Conservation (phyloP, 768 basidiomycete species). For the Leccinum uliginosum region DNA sequence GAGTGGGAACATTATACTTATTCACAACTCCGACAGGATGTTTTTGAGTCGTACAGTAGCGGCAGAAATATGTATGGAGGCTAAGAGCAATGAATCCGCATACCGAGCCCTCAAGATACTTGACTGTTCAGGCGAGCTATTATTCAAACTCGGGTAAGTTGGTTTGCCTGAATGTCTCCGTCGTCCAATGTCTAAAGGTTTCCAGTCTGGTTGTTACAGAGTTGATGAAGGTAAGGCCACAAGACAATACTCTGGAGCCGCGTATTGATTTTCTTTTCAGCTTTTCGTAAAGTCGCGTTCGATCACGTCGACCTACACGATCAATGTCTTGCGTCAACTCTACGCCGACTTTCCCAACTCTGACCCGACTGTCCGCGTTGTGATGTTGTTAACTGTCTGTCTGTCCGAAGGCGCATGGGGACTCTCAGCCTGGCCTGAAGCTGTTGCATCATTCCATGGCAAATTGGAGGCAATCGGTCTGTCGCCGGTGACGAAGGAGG, state of each 20-base stretch:
- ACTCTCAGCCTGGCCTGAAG: slow-evolving; percentile 27
- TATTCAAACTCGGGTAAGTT: slow-evolving; percentile 66
- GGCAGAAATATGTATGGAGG: slow-evolving; percentile 79
- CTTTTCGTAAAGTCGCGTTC: slow-evolving; percentile 68
- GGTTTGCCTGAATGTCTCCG: background rate
- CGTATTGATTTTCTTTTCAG: slow-evolving; percentile 33
- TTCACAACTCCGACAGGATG: slow-evolving; percentile 47
- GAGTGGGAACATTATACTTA: slow-evolving; percentile 1
- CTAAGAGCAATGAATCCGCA: slow-evolving; percentile 62
- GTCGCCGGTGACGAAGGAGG: slow-evolving; percentile 51
- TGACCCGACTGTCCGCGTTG: slow-evolving; percentile 59
- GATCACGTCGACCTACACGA: slow-evolving; percentile 46
- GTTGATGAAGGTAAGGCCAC: slow-evolving; percentile 53
- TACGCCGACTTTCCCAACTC: slow-evolving; percentile 63
- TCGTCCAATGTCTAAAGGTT: slow-evolving; percentile 11
- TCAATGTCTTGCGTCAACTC: slow-evolving; percentile 54
- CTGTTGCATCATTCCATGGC: slow-evolving; percentile 34
- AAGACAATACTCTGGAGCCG: background rate
- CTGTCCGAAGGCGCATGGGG: slow-evolving; percentile 30
- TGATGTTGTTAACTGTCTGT: slow-evolving; percentile 70
- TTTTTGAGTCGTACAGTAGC: slow-evolving; percentile 81
- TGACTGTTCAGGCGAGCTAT: slow-evolving; percentile 58
- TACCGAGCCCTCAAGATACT: slow-evolving; percentile 66
- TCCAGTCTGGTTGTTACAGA: slow-evolving; percentile 49
- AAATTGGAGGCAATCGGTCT: slow-evolving; percentile 56